Base-by-base conservation (phyloP, 257 asterid genomes). In the Scutellaria barbata region DNA sequence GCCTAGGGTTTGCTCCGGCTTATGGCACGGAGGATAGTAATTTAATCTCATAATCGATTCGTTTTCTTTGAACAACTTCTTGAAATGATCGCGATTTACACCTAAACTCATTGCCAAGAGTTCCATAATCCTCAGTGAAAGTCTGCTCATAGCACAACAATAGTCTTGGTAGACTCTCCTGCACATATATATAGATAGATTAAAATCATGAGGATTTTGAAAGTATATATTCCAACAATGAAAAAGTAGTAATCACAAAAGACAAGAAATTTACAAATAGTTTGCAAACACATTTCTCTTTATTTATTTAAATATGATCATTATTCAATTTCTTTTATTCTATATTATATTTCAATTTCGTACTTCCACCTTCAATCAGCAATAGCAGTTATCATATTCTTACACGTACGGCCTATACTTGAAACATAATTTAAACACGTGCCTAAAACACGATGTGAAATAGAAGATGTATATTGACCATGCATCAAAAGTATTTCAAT, bases 41-140 rank as follows among this genome's bases (percentile, higher is more conserved):
- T 90, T 90, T 33, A 90, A 72, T 77, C 95, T 84, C 95, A 87
- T 84, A 63, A 90, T 86, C 0, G 96, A 90, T 43, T 87, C 89
- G 13, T 90, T 90, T 13, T 80, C 88, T 68, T 80, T n/a, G 50
- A 81, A 90, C 60, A 87, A 87, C 3, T 83, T 83, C 35, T 76
- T 84, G 68, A 87, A 86, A 43, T 72, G 74, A 11, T 14, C 68
- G 11, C 55, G 73, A 1, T 51, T 61, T 41, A 83, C 80, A 3
- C 95, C 92, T 2, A 90, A 80, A 81, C 95, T 90, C 73, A 87
- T 82, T 7, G 87, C 90, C 66, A 90, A 17, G 8, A 90, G 89
- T 51, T 90, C 95, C 95, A 90, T 83, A 52, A 90, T 87, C 73
- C 81, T 68, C 40, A 84, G 70, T 6, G 96, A 87, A 40, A 90